A percentile compares a stretch with the other conserved stretches of the same genome.
Conservation (phyloP, 2,329 filamentous ascomycete genomes). For the Zymoseptoria tritici region DNA sequence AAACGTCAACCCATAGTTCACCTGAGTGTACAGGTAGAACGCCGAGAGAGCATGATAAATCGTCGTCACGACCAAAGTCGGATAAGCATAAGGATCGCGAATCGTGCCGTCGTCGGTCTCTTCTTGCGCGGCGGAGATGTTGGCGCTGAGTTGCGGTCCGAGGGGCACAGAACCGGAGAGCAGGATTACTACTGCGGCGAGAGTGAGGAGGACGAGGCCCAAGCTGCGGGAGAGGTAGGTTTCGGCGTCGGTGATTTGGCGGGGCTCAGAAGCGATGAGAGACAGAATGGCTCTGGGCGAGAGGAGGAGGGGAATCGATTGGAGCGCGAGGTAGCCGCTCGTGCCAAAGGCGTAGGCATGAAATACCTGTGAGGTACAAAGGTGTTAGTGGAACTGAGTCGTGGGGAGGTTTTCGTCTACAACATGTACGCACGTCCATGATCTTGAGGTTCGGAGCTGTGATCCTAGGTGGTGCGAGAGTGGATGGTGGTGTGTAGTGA, state of each 20-base stretch:
- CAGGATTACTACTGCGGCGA: conserved; percentile 58
- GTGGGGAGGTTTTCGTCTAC: not conserved
- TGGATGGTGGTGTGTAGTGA: not conserved
- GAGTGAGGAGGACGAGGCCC: conserved; percentile 58
- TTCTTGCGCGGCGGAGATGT: not conserved
- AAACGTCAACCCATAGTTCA: conserved; percentile 48
- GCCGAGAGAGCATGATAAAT: conserved; percentile 57
- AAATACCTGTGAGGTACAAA: conserved; percentile 30
- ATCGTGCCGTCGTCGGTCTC: conserved; percentile 2
- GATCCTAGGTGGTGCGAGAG: not conserved
- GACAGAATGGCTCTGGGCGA: conserved; percentile 56
- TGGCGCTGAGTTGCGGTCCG: conserved; percentile 18
- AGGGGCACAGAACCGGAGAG: conserved; percentile 65
- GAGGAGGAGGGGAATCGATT: conserved; percentile 48
- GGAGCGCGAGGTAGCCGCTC: conserved; percentile 37
- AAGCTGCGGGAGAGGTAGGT: conserved; percentile 66
- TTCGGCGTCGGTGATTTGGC: conserved; percentile 54
- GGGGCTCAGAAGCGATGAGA: conserved; percentile 48
- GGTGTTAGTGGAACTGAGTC: conserved; percentile 1
- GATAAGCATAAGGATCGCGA: conserved; percentile 43
- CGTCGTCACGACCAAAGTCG: conserved; percentile 56
- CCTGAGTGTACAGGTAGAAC: conserved; percentile 63
- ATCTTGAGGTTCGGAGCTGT: not conserved
- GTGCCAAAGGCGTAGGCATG: conserved; percentile 39
- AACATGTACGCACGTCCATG: conserved; percentile 4